phyloP scores from a whole-genome alignment of 192 early-diverging fungal species.

The Backusella macrospora region DNA sequence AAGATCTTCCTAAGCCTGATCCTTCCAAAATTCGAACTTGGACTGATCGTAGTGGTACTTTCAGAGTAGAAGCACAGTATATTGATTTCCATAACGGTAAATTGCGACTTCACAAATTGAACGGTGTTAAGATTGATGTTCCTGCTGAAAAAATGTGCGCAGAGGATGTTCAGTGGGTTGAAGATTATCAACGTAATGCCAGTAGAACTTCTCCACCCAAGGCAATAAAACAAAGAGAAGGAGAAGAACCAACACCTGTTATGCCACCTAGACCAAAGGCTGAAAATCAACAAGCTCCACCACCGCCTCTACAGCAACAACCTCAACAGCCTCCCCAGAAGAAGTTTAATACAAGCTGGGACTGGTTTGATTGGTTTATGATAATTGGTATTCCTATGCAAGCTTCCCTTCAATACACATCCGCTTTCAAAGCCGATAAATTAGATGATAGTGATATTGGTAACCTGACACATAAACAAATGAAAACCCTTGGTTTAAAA shows the following conservation, averaged over 20 bases:
- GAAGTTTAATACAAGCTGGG: conserved; percentile 72
- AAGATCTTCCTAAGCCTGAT: conserved; percentile 36
- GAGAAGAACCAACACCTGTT: neutral
- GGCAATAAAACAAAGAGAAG: neutral
- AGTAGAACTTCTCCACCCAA: neutral
- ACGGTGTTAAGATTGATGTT: conserved; percentile 94
- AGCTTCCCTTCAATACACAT: conserved; percentile 80
- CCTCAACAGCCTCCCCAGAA: conserved; percentile 31
- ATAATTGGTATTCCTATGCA: conserved; percentile 71
- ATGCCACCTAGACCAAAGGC: conserved; percentile 7
- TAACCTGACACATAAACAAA: conserved; percentile 72
- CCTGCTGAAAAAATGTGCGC: conserved; percentile 83
- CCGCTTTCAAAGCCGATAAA: conserved; percentile 83
- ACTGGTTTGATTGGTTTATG: conserved; percentile 95
- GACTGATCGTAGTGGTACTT: conserved; percentile 91
- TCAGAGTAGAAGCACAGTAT: conserved; percentile 92
- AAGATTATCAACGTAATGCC: conserved; percentile 36
- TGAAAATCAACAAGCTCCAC: neutral
- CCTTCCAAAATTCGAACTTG: conserved; percentile 65
- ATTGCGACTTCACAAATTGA: conserved; percentile 91
- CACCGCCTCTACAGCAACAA: neutral
- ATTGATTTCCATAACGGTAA: conserved; percentile 79
- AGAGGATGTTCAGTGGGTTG: conserved; percentile 57
- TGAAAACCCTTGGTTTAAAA: conserved; percentile 80
- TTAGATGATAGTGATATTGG: conserved; percentile 81